phyloP scores from a whole-genome alignment of 2,329 filamentous ascomycete genomes.

The Alternaria novae-zelandiae region DNA sequence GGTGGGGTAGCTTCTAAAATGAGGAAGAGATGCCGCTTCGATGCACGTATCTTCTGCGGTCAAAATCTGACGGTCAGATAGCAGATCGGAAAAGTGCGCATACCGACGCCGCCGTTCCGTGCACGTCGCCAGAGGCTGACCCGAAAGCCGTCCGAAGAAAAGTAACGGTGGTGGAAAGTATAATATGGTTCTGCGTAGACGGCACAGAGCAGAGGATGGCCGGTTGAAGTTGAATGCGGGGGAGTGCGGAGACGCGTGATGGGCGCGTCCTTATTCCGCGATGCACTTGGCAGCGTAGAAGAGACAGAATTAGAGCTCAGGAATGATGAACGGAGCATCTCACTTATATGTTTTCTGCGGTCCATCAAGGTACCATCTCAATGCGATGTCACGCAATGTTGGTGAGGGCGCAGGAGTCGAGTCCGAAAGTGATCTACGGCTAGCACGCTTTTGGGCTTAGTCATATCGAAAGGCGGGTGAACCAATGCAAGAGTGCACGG shows the following conservation, averaged over 20 bases:
- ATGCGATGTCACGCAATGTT: neutral
- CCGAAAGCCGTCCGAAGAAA: neutral
- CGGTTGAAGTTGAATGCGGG: conserved; percentile 7
- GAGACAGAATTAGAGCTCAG: neutral
- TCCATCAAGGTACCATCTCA: neutral
- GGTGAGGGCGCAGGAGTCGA: neutral
- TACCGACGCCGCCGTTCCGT: neutral
- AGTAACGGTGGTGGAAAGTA: neutral
- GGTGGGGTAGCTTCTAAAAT: conserved; percentile 5
- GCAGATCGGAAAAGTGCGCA: neutral
- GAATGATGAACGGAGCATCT: neutral
- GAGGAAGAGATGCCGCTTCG: neutral
- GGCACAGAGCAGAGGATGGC: conserved; percentile 10
- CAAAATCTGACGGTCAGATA: neutral
- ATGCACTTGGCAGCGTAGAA: neutral
- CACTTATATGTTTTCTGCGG: neutral
- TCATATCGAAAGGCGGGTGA: conserved; percentile 2
- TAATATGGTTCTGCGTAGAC: neutral
- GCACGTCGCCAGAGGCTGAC: neutral
- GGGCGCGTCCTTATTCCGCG: neutral
- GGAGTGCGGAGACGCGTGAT: conserved; percentile 4
- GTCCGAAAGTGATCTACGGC: neutral
- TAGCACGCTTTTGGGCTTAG: conserved; percentile 16
- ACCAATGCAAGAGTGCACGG: conserved; percentile 9
- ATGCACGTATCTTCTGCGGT: conserved; percentile 1